Evolutionary conservation across 495 filamentous ascomycete species (phyloP).

Genomic region (Lepraria neglecta): DNA sequence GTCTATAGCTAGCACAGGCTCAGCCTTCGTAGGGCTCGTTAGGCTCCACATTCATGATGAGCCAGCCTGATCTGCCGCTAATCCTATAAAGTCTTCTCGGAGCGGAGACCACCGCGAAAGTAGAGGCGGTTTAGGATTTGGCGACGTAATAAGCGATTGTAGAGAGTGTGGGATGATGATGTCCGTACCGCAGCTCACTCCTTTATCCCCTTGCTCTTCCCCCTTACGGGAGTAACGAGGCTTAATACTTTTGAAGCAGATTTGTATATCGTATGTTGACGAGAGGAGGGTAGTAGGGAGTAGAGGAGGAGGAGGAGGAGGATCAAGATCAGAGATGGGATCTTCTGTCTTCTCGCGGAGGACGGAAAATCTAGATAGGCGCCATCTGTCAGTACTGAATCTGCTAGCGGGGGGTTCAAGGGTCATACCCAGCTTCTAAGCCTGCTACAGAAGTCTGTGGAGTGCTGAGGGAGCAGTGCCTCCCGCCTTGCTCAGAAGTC

Average conservation of each 20-base stretch:
- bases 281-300: neutral
- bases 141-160: too few species aligned
- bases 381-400: slow-evolving; percentile 1
- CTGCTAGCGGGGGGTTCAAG: neutral
- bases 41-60: too few species aligned
- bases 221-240: neutral
- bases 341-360: slow-evolving; percentile 12
- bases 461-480: neutral
- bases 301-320: neutral
- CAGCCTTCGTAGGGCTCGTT: too few species aligned
- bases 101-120: too few species aligned
- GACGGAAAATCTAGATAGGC: neutral
- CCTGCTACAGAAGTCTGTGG: neutral
- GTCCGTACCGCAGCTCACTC: neutral
- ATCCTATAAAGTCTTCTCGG: too few species aligned
- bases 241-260: slow-evolving; percentile 9
- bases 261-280: neutral
- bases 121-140: too few species aligned
- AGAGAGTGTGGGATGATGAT: too few species aligned
- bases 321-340: slow-evolving; percentile 13
- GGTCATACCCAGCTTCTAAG: slow-evolving; percentile 11
- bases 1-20: slow-evolving; percentile 1
- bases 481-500: slow-evolving; percentile 3
- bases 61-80: too few species aligned
- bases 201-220: slow-evolving; percentile 3